Percentiles rank a stretch among this genome's conserved stretches.
Conservation (phyloP, 2,329 filamentous ascomycete species). For the Geosmithia morbida region DNA sequence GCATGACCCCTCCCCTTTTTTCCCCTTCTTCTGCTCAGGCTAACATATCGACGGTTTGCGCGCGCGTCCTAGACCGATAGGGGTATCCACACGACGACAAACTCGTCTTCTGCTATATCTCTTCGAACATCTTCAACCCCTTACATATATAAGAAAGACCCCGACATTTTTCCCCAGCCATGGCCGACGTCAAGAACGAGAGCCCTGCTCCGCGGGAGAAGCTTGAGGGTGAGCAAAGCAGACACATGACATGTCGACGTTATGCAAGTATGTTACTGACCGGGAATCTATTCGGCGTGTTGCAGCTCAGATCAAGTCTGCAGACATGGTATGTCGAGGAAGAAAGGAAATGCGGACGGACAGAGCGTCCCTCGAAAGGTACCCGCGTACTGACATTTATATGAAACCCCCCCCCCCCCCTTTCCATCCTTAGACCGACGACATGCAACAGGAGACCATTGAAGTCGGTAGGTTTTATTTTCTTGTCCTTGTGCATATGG, state of each 20-base stretch:
- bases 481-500: no score
- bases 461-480: constrained; percentile 68
- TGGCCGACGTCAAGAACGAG: constrained; percentile 24
- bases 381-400: constrained; percentile 8
- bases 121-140: neutral
- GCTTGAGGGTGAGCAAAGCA: constrained; percentile 50
- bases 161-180: constrained; percentile 6
- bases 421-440: constrained; percentile 93
- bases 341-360: neutral
- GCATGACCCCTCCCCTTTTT: neutral
- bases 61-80: no score
- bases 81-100: no score
- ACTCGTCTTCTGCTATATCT: no score
- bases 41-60: no score
- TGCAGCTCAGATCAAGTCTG: constrained; percentile 90
- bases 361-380: no score
- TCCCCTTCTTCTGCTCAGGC: neutral
- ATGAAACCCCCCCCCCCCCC: constrained; percentile 14
- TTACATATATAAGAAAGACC: no score
- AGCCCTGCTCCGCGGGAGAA: constrained; percentile 50
- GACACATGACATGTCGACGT: neutral
- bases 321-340: constrained; percentile 68
- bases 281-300: neutral
- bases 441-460: constrained; percentile 92
- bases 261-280: neutral